Evolutionary conservation across 352 stramenopile genomes (phyloP).

Genomic region (Thraustochytrium striatum): DNA sequence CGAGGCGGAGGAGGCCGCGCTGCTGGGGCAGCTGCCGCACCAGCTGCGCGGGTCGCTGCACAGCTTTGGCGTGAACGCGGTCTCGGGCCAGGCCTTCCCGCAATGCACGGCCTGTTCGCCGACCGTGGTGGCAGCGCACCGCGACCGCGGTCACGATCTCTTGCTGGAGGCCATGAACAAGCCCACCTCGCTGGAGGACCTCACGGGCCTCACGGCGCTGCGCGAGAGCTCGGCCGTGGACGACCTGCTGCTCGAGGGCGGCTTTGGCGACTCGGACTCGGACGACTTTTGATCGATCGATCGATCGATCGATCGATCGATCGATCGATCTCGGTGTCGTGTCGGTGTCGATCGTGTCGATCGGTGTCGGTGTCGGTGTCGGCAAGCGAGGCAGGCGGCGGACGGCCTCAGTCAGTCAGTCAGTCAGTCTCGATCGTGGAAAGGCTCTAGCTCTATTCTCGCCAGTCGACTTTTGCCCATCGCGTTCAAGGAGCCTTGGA

Average conservation of each 20-base stretch:
- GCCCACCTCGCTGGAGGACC: conserved; percentile 59
- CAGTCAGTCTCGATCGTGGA: too few relatives aligned
- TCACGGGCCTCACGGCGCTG: conserved; percentile 54
- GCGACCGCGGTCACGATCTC: conserved; percentile 56
- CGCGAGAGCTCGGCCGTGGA: not conserved
- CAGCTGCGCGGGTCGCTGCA: conserved; percentile 92
- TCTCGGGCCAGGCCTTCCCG: conserved; percentile 81
- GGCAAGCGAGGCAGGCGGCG: too few relatives aligned
- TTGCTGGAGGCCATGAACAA: conserved; percentile 56
- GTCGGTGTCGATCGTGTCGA: too few relatives aligned
- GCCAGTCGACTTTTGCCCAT: too few relatives aligned
- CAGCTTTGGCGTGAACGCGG: conserved; percentile 76
- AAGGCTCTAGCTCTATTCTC: too few relatives aligned
- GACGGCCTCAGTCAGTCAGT: too few relatives aligned
- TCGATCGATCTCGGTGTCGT: too few relatives aligned
- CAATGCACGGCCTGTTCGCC: conserved; percentile 91
- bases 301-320: too few relatives aligned
- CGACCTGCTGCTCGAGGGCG: conserved; percentile 3
- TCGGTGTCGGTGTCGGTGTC: too few relatives aligned
- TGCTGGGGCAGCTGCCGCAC: conserved; percentile 68
- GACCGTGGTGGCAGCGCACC: conserved; percentile 79
- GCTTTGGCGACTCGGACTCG: conserved; percentile 23
- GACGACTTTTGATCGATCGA: too few relatives aligned
- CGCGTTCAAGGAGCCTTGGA: too few relatives aligned
- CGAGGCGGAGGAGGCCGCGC: not conserved